phyloP scores from a whole-genome alignment of 345 rosid genomes.

The Salix caprea region DNA sequence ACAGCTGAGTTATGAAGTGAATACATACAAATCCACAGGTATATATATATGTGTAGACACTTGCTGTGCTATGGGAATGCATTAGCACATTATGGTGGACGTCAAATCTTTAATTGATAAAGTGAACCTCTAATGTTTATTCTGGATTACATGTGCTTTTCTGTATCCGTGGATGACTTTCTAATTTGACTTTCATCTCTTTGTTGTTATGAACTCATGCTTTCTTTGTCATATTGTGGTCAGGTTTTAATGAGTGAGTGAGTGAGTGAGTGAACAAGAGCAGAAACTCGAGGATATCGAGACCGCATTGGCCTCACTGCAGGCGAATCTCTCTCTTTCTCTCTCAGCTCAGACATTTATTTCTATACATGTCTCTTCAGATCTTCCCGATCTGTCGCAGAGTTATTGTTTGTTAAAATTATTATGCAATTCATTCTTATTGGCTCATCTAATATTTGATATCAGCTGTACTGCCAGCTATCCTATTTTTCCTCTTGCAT shows the following conservation, averaged over 20 bases:
- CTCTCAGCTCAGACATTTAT: not conserved
- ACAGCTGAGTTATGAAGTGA: not conserved
- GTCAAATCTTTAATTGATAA: not conserved
- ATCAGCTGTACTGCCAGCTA: not conserved
- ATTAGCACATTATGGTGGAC: not conserved
- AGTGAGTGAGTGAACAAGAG: slow-evolving; percentile 4
- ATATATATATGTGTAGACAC: not conserved
- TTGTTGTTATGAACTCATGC: slow-evolving; percentile 12
- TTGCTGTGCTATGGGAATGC: not conserved
- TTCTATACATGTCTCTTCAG: not conserved
- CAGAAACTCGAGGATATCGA: slow-evolving; percentile 84
- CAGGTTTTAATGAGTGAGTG: slow-evolving; percentile 47
- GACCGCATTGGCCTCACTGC: slow-evolving; percentile 64
- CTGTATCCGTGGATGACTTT: not conserved
- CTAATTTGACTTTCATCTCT: slow-evolving; percentile 1
- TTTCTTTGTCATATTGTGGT: slow-evolving; percentile 19
- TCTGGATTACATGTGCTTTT: not conserved
- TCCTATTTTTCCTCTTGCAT: not conserved
- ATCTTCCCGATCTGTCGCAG: not conserved
- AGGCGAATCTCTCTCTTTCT: slow-evolving; percentile 36
- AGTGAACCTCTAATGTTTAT: not conserved
- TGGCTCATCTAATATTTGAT: not conserved
- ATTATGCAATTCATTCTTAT: not conserved
- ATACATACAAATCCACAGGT: slow-evolving; percentile 87
- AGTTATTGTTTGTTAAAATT: not conserved